A percentile compares a stretch with the other conserved stretches of the same genome.
Evolutionary conservation across 1,284 basidiomycete species (phyloP).

Genomic region (Afroboletus lepidellus): DNA sequence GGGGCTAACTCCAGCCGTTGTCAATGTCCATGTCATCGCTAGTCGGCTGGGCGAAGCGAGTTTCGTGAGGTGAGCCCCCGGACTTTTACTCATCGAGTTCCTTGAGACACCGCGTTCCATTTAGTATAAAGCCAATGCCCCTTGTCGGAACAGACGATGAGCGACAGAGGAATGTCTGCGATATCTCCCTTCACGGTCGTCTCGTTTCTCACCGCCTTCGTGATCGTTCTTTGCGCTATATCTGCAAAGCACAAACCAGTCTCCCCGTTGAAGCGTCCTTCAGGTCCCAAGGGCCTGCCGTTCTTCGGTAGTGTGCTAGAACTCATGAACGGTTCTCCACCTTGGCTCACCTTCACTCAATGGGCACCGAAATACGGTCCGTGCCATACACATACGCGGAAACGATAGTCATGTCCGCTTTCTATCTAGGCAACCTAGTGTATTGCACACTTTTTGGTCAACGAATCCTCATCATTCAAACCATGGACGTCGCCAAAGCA

Average conservation of each 20-base stretch:
- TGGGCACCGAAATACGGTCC: constrained; percentile 31
- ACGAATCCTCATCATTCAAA: constrained; percentile 32
- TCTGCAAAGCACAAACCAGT: constrained; percentile 13
- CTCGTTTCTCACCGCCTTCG: constrained; percentile 6
- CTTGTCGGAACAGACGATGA: background rate
- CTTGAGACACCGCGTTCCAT: background rate
- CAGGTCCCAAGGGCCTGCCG: constrained; percentile 32
- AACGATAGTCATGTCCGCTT: constrained; percentile 1
- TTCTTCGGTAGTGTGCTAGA: constrained; percentile 30
- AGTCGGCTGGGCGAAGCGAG: background rate
- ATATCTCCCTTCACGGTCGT: constrained; percentile 10
- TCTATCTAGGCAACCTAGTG: constrained; percentile 23
- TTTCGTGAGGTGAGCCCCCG: too few relatives aligned
- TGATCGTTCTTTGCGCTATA: constrained; percentile 8
- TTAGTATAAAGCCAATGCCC: constrained; percentile 18
- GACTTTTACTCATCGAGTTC: constrained; percentile 3
- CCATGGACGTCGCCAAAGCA: constrained; percentile 30
- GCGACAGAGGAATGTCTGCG: constrained; percentile 6
- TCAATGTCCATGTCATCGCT: too few relatives aligned
- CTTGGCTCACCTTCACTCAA: constrained; percentile 33
- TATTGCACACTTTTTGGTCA: constrained; percentile 31
- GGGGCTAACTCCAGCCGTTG: too few relatives aligned
- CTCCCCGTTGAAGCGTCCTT: constrained; percentile 19
- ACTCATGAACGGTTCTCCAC: constrained; percentile 17
- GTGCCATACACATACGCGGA: constrained; percentile 8